phyloP scores from a whole-genome alignment of 192 early-diverging fungal genomes.

The Rhizophagus clarus region DNA sequence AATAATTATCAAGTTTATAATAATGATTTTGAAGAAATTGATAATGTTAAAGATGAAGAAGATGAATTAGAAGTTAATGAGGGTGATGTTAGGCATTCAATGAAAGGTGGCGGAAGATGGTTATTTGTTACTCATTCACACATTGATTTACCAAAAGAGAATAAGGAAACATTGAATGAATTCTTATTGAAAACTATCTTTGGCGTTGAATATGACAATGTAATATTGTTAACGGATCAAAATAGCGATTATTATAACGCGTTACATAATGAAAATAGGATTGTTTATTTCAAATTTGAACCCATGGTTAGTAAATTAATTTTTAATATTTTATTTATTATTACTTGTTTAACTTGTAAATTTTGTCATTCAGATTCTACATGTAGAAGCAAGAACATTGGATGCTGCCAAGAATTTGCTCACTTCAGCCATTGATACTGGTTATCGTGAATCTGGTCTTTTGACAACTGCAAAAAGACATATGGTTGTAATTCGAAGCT shows the following conservation, averaged over 20 bases:
- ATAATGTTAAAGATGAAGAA: slow-evolving; percentile 32
- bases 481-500: slow-evolving; percentile 56
- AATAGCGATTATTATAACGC: not conserved
- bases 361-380: slow-evolving; percentile 43
- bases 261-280: slow-evolving; percentile 24
- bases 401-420: slow-evolving; percentile 51
- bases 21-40: slow-evolving; percentile 21
- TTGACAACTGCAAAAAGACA: slow-evolving; percentile 50
- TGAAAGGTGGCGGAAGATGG: slow-evolving; percentile 47
- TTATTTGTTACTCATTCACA: slow-evolving; percentile 53
- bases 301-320: slow-evolving; percentile 47
- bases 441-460: slow-evolving; percentile 57
- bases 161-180: slow-evolving; percentile 15
- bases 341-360: not conserved
- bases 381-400: slow-evolving; percentile 52
- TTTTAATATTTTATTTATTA: not conserved
- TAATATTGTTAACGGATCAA: not conserved
- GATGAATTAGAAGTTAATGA: slow-evolving; percentile 36
- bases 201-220: slow-evolving; percentile 37
- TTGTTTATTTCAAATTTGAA: slow-evolving; percentile 59
- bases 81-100: slow-evolving; percentile 36
- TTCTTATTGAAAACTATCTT: slow-evolving; percentile 40
- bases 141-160: slow-evolving; percentile 34
- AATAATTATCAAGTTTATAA: not conserved
- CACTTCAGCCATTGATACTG: slow-evolving; percentile 44